Evolutionary conservation across 2,329 filamentous ascomycete genomes (phyloP).

Genomic region (Colletotrichum sp.): DNA sequence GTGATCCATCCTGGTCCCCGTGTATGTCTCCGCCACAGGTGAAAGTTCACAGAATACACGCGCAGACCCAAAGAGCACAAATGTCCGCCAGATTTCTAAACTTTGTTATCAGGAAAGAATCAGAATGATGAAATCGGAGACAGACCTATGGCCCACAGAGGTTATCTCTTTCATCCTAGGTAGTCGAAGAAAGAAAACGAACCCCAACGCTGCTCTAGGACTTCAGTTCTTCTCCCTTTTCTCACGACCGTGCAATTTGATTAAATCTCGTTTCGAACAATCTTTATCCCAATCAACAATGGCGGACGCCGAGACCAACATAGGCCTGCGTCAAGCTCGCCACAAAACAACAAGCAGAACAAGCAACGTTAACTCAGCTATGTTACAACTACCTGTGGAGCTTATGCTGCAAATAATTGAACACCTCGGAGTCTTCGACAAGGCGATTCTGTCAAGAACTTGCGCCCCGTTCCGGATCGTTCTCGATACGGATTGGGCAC

Average conservation of each 20-base stretch:
- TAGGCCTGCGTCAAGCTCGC: background rate
- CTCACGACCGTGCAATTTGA: background rate
- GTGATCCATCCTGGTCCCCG: background rate
- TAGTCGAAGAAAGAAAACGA: background rate
- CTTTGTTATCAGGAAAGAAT: background rate
- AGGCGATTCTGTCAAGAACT: background rate
- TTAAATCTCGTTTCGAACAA: background rate
- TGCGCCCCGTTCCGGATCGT: background rate
- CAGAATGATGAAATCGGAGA: background rate
- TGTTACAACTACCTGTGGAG: background rate
- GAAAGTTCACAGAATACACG: too few species aligned
- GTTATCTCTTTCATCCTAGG: background rate
- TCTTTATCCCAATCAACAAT: background rate
- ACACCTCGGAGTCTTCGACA: background rate
- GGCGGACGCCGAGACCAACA: background rate
- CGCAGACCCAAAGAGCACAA: background rate
- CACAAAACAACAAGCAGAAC: background rate
- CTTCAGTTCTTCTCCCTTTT: background rate
- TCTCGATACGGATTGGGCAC: background rate
- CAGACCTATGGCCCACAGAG: background rate
- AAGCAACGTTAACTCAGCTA: background rate
- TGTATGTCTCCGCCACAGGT: background rate
- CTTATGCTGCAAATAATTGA: background rate
- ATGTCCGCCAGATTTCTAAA: background rate
- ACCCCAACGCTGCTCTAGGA: rapidly evolving